These are phyloP conservation scores for Gossypium stocksii DNA, from an alignment of 345 rosid genomes.

Conservation along the genomic window DNA sequence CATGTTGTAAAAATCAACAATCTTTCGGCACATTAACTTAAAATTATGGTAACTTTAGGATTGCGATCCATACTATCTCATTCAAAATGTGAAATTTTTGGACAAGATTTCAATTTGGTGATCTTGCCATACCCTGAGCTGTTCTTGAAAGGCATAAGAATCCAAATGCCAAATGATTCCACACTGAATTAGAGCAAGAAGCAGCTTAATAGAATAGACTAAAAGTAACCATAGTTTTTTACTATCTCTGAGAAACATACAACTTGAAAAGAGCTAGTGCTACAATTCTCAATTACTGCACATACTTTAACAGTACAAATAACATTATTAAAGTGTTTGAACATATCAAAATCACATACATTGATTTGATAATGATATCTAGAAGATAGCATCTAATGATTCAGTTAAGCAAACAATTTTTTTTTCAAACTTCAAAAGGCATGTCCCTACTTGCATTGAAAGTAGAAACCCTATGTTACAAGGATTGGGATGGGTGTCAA, in stretches of 20 bases:
- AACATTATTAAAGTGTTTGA: neutral
- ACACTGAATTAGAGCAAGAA: neutral
- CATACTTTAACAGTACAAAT: neutral
- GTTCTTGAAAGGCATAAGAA: constrained; percentile 2
- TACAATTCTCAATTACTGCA: neutral
- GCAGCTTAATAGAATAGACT: neutral
- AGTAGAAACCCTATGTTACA: neutral
- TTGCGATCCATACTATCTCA: neutral
- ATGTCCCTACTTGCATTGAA: neutral
- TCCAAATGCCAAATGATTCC: neutral
- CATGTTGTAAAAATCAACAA: neutral
- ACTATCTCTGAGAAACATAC: neutral
- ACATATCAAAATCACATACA: neutral
- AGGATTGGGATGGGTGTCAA: neutral
- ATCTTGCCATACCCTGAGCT: neutral
- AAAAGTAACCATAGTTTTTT: neutral
- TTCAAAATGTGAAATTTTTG: neutral
- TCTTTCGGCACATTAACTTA: neutral
- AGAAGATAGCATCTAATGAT: neutral
- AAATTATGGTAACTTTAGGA: neutral
- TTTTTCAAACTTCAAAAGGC: neutral
- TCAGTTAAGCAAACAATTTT: neutral
- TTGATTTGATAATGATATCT: neutral
- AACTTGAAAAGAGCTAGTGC: neutral
- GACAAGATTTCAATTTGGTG: neutral